These are phyloP conservation scores for Phytophthora pinifolia DNA, from an alignment of 352 stramenopile species.

Conservation along the genomic window DNA sequence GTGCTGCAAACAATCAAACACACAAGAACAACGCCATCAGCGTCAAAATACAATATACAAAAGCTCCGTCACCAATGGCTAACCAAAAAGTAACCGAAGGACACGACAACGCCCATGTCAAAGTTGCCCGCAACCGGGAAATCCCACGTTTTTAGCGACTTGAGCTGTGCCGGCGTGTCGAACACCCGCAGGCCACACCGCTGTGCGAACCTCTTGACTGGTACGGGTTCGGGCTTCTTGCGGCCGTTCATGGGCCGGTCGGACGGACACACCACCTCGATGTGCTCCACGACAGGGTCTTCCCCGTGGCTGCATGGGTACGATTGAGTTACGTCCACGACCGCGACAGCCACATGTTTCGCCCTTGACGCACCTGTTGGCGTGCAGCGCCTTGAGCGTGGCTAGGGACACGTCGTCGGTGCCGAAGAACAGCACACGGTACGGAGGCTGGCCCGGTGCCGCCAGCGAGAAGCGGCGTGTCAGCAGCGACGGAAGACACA, in stretches of 20 bases:
- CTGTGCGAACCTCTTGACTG: constrained; percentile 73
- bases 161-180: constrained; percentile 69
- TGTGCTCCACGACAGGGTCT: constrained; percentile 44
- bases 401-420: constrained; percentile 84
- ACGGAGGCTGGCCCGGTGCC: constrained; percentile 28
- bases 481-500: constrained; percentile 11
- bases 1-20: constrained; percentile 41
- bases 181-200: constrained; percentile 58
- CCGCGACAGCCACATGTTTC: constrained; percentile 8
- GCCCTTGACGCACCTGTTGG: constrained; percentile 47
- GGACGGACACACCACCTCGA: constrained; percentile 80
- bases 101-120: constrained; percentile 88
- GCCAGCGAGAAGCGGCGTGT: constrained; percentile 33
- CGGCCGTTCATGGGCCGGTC: constrained; percentile 71
- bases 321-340: background rate
- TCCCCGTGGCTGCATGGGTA: constrained; percentile 12
- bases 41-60: too few relatives aligned
- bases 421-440: constrained; percentile 85
- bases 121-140: constrained; percentile 50
- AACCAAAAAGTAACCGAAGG: constrained; percentile 86
- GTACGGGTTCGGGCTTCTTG: constrained; percentile 64
- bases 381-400: constrained; percentile 68
- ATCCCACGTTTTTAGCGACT: constrained; percentile 78
- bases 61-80: constrained; percentile 1
- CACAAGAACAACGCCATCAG: too few relatives aligned